phyloP scores from a whole-genome alignment of 2,329 filamentous ascomycete genomes.

The Aschersonia sp. region DNA sequence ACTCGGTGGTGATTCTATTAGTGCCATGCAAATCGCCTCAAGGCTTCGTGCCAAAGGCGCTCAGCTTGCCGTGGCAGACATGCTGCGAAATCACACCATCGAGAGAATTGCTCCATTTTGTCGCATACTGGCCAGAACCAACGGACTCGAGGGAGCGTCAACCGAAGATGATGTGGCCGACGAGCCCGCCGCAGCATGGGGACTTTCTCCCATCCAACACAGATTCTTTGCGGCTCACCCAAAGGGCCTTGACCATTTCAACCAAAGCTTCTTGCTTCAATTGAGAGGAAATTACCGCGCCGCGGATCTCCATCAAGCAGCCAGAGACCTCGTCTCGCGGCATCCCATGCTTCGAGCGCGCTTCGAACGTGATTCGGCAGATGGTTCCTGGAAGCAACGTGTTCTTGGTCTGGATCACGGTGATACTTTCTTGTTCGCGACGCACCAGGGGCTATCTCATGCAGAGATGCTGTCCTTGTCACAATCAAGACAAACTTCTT shows the following conservation, averaged over 20 bases:
- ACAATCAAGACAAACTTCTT: slow-evolving; percentile 2
- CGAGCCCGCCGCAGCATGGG: slow-evolving; percentile 13
- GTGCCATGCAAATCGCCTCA: slow-evolving; percentile 23
- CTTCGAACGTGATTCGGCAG: slow-evolving; percentile 8
- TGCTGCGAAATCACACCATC: slow-evolving; percentile 8
- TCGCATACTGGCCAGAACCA: slow-evolving; percentile 8
- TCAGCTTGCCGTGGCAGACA: slow-evolving; percentile 16
- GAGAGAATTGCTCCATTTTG: slow-evolving; percentile 12
- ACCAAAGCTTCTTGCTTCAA: slow-evolving; percentile 26
- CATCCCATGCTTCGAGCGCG: slow-evolving; percentile 22
- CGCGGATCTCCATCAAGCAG: slow-evolving; percentile 7
- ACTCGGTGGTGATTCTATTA: slow-evolving; percentile 29
- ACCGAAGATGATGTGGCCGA: neutral
- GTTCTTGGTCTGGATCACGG: neutral
- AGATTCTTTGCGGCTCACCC: slow-evolving; percentile 23
- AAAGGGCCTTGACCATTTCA: slow-evolving; percentile 21
- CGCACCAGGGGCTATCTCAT: neutral
- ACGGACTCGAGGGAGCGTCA: neutral
- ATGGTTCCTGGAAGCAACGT: slow-evolving; percentile 11
- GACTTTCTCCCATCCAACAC: slow-evolving; percentile 27
- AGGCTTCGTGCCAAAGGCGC: slow-evolving; percentile 18
- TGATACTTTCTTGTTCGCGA: neutral
- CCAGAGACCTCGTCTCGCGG: slow-evolving; percentile 10
- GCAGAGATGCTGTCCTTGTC: neutral
- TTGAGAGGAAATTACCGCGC: slow-evolving; percentile 7